phyloP scores from a whole-genome alignment of 306 rosid species.

The Gleditsia sinensis region DNA sequence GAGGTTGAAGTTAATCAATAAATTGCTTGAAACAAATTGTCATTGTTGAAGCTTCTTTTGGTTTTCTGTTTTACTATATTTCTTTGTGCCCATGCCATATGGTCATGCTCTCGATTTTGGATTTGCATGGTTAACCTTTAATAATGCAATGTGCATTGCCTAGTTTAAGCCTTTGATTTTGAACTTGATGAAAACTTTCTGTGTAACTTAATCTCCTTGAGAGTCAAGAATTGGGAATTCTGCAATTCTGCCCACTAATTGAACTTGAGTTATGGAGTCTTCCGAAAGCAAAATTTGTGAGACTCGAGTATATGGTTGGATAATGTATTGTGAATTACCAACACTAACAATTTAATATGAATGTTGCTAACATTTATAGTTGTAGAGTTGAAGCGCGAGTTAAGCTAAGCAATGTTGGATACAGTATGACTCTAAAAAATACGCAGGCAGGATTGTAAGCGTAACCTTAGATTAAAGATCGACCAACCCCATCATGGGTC shows the following conservation, averaged over 20 bases:
- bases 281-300: neutral
- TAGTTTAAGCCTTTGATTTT: neutral
- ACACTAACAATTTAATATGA: no score
- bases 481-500: no score
- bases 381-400: no score
- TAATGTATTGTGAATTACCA: no score
- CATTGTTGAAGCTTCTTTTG: neutral
- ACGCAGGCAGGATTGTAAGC: no score
- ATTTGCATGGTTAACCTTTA: neutral
- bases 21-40: neutral
- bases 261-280: neutral
- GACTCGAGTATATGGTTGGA: neutral
- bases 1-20: slow-evolving; percentile 18
- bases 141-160: neutral
- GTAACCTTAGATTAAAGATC: no score
- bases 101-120: slow-evolving; percentile 10
- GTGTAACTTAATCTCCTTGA: neutral
- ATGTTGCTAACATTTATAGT: no score
- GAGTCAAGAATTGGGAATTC: neutral
- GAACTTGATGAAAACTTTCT: neutral
- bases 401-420: no score
- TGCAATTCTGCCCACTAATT: neutral
- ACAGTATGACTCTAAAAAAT: no score
- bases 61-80: neutral
- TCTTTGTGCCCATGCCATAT: slow-evolving; percentile 4